phyloP scores from a whole-genome alignment of 2,329 filamentous ascomycete species.

The Fusarium odoratissimum region DNA sequence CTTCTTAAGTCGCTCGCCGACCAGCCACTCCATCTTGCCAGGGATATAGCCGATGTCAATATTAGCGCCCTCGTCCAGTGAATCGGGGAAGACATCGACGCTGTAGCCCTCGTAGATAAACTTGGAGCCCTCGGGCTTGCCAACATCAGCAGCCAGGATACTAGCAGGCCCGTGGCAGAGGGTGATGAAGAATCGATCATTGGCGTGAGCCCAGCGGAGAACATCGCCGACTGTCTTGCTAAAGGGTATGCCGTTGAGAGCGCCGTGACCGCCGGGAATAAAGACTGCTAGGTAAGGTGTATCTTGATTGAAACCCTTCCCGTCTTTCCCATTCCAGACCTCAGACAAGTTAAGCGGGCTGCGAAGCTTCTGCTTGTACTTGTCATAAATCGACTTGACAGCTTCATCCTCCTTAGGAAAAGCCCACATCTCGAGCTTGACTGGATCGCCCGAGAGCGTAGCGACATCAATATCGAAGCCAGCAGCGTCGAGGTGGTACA shows the following conservation, averaged over 20 bases:
- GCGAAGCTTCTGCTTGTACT: background rate
- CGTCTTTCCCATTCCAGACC: background rate
- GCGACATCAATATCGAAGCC: background rate
- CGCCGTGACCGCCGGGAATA: background rate
- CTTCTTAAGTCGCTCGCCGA: background rate
- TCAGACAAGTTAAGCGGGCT: background rate
- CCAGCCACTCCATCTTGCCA: slow-evolving; percentile 10
- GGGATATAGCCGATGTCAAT: slow-evolving; percentile 10
- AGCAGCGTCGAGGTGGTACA: background rate
- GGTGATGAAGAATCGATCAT: background rate
- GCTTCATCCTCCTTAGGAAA: slow-evolving; percentile 3
- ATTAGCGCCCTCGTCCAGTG: background rate
- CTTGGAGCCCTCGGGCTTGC: background rate
- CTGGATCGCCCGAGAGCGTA: background rate
- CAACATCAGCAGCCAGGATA: background rate
- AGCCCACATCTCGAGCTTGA: slow-evolving; percentile 10
- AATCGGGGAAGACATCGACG: background rate
- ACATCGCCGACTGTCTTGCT: slow-evolving; percentile 1
- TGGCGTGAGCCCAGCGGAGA: background rate
- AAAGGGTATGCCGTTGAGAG: background rate
- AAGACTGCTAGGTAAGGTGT: background rate
- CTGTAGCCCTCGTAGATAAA: slow-evolving; percentile 1
- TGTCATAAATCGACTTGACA: background rate
- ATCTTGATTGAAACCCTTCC: rapidly evolving
- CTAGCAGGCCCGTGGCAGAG: background rate